Evolutionary conservation across 352 stramenopile species (phyloP).

Genomic region (Aphanomyces cochlioides): DNA sequence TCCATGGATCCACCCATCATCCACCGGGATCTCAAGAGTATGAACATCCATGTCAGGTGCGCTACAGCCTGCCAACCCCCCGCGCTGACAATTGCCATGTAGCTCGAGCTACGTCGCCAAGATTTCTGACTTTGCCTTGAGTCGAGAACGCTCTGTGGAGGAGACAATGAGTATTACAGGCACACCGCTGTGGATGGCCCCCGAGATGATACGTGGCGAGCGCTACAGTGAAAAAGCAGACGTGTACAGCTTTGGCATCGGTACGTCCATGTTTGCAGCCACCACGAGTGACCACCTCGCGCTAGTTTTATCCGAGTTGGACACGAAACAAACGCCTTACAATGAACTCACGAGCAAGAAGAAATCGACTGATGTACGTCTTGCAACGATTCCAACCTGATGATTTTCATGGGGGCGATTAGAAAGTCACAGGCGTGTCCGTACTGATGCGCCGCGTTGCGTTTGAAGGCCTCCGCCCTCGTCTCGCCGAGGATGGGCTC

Average conservation of each 20-base stretch:
- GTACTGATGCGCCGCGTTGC: background rate
- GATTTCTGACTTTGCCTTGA: slow-evolving; percentile 86
- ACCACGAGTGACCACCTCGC: background rate
- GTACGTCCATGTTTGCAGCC: slow-evolving; percentile 1
- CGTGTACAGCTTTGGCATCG: slow-evolving; percentile 83
- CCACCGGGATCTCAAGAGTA: slow-evolving; percentile 84
- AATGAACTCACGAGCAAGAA: slow-evolving; percentile 9
- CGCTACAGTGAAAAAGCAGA: slow-evolving; percentile 86
- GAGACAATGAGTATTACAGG: slow-evolving; percentile 75
- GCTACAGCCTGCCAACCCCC: slow-evolving; percentile 35
- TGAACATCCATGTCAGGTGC: slow-evolving; percentile 77
- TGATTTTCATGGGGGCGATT: background rate
- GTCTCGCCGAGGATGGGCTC: background rate
- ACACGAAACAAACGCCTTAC: slow-evolving; percentile 59
- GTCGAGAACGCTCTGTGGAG: slow-evolving; percentile 62
- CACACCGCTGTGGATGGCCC: slow-evolving; percentile 79
- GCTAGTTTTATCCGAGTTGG: slow-evolving; percentile 66
- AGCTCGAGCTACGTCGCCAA: slow-evolving; percentile 45
- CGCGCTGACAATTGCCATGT: background rate
- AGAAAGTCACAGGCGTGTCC: background rate
- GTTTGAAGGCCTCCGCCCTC: background rate
- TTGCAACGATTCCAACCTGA: background rate
- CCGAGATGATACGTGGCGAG: slow-evolving; percentile 83
- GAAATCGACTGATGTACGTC: background rate
- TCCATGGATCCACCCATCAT: slow-evolving; percentile 63